These are phyloP conservation scores for Eutrema salsugineum DNA, from an alignment of 441 rosid genomes.

Conservation along the genomic window DNA sequence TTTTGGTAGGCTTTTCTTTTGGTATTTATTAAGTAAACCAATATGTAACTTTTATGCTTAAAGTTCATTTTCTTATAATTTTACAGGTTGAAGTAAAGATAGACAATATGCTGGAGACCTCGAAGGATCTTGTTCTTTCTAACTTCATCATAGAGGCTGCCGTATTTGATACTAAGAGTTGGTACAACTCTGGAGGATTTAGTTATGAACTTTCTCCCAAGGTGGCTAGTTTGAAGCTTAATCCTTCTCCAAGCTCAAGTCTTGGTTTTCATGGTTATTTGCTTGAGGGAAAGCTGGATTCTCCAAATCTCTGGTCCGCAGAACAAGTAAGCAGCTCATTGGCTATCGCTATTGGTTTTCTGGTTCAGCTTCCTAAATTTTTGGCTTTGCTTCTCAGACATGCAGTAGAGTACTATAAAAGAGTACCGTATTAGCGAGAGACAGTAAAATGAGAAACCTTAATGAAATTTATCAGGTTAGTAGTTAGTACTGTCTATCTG, in stretches of 20 bases:
- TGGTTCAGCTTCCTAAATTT: conserved; percentile 4
- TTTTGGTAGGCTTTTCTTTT: background rate
- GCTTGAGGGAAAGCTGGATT: conserved; percentile 73
- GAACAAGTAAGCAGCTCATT: conserved; percentile 66
- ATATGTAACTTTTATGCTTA: background rate
- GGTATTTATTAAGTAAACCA: background rate
- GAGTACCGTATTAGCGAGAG: background rate
- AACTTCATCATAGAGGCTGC: conserved; percentile 79
- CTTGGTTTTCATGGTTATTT: conserved; percentile 73
- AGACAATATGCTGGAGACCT: conserved; percentile 52
- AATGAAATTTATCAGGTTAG: background rate
- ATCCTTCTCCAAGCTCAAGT: conserved; percentile 38
- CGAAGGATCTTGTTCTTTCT: conserved; percentile 47
- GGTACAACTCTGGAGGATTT: conserved; percentile 48
- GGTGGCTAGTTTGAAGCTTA: conserved; percentile 58
- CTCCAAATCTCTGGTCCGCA: conserved; percentile 95
- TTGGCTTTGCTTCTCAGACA: conserved; percentile 1
- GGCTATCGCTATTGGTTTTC: conserved; percentile 22
- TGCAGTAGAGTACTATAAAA: background rate
- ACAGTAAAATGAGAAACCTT: background rate
- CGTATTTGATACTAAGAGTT: conserved; percentile 67
- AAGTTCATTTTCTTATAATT: background rate
- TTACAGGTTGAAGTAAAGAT: conserved; percentile 90
- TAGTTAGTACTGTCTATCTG: background rate
- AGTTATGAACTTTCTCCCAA: conserved; percentile 51